Evolutionary conservation across 805 yeast genomes (phyloP).

Genomic region (Saccharomycopsis javanensis): DNA sequence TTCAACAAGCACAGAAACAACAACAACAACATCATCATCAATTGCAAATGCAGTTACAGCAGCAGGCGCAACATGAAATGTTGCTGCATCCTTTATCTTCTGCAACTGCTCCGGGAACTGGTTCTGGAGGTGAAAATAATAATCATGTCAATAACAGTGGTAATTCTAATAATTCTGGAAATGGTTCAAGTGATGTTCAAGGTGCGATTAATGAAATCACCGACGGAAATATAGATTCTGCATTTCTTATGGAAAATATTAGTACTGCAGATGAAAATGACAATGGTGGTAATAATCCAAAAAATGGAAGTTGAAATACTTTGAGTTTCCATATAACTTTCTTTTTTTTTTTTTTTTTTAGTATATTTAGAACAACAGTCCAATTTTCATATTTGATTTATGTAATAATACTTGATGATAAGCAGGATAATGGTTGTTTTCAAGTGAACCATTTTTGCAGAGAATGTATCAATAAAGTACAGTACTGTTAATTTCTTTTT

Average conservation of each 20-base stretch:
- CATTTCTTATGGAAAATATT: neutral
- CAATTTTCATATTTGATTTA: too few species aligned
- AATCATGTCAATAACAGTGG: neutral
- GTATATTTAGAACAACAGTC: too few species aligned
- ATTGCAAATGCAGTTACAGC: neutral
- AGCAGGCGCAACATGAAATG: neutral
- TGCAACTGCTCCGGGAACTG: neutral
- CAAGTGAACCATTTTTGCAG: too few species aligned
- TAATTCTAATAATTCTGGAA: neutral
- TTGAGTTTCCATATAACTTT: too few species aligned
- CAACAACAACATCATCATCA: neutral
- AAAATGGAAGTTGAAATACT: neutral
- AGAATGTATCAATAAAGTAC: too few species aligned
- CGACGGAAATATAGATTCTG: neutral
- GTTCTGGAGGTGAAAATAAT: neutral
- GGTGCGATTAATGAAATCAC: neutral
- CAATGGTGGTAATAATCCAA: neutral
- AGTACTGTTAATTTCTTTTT: too few species aligned
- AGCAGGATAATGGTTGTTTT: too few species aligned
- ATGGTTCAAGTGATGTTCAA: neutral
- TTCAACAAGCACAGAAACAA: neutral
- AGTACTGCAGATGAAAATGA: neutral
- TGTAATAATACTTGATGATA: too few species aligned
- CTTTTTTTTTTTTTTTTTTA: neutral
- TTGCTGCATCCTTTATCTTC: constrained; percentile 1